Evolutionary conservation across 2,329 filamentous ascomycete genomes (phyloP), one percentile per base, ranked within the genome.

Genomic region (Ophiostoma populinum): DNA sequence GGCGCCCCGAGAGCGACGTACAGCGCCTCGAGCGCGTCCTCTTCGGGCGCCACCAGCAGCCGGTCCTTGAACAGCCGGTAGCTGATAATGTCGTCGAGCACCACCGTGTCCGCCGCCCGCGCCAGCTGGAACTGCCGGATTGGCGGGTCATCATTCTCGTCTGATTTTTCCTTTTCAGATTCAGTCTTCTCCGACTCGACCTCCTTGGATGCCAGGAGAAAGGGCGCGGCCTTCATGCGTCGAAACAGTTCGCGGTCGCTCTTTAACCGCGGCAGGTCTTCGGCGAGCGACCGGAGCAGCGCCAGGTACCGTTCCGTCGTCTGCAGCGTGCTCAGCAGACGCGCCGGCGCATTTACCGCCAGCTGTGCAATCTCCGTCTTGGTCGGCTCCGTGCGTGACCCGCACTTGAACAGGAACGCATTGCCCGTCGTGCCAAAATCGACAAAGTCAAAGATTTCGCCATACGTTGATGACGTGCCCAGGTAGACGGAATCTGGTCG

Each of bases 371-470:
- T 70, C 53, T 98, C 90, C 3, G 70, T 53, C 46, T 81, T 90
- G 3, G 79, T 92, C 4, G 90, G 90, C 53, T 98, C 87, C 42
- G 72, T 75, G 55, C 92, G 94, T 3, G 85, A 87, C 8, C 90
- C 90, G 43, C 86, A 82, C 42, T 81, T 80, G 46, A 85, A 70
- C 13, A 98, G 59, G 48, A 98, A 98, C 0, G 79, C 64, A 48
- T 95, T 95, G 2, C 82, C 87, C 50, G 87, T 75, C 22, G 66
- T 59, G 0, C 87, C 85, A 57, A 94, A 98, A 51, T 95, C 81
- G 11, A 95, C 86, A 54, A 94, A 98, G 51, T 95, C 85, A 45
- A 98, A 93, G 21, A 98, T 92, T 21, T 92, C 80, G 9, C 73
- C 79, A 47, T 92, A 98, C 7, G 63, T 65, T 2, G 58, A 52